Evolutionary conservation across 495 filamentous ascomycete genomes (phyloP), one percentile per base, ranked within the genome.

Genomic region (Penicillium alfredii): DNA sequence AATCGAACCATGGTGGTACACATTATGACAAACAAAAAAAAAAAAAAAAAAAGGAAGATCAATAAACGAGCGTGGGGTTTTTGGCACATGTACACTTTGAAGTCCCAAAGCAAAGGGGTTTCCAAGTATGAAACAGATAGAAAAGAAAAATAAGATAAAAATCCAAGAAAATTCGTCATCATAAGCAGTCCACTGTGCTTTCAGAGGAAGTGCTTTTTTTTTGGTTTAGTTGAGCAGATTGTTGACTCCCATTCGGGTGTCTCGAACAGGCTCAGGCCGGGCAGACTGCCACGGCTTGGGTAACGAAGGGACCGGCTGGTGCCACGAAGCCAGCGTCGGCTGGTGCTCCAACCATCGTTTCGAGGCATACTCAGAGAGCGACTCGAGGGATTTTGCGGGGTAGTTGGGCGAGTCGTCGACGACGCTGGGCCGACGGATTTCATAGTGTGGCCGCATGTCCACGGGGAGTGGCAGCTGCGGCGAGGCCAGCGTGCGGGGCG

Each of bases 231-330:
- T 68, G 24, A 68, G 51, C 30, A 68, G 38, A 15, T 51, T 64
- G 40, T 58, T 47, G 13, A 70, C 47, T 23, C 64, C 63, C 61
- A 70, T 70, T 10, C 66, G 64, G n/a, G 55, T 62, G 42, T 70
- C 66, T n/a, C 63, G 63, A 19, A 53, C 26, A 13, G 56, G 32
- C 30, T 63, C 57, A 4, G 45, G 29, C 20, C 40, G 49, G 18
- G n/a, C n/a, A n/a, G 47, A 33, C 9, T 38, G 23, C 60, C 56
- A 62, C 3, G 41, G 26, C 43, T 53, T 51, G 26, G 48, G 25
- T 14, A 50, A 19, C 1, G 44, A 38, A 4, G 54, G 45, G 1
- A 42, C 29, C 7, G 50, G 46, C 13, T 58, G 56, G 30, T 55
- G 55, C 58, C 56, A 67, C 12, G 52, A 56, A 7, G 55, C 44